Conservation (phyloP, 352 stramenopile species). For the Plasmopara halstedii region DNA sequence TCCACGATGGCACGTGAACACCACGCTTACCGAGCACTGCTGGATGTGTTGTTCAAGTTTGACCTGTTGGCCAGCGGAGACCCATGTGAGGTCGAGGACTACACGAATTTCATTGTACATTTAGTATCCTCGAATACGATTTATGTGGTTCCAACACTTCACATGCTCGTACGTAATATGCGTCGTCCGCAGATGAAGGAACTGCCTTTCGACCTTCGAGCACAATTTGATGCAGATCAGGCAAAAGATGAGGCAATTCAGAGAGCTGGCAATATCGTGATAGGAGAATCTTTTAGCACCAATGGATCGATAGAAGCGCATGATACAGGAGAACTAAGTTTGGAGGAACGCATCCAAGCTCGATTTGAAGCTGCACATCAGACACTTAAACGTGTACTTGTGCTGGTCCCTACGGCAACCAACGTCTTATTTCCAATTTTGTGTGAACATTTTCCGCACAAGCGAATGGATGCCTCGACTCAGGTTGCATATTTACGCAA, state of each 20-base stretch:
- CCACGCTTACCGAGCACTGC: slow-evolving; percentile 54
- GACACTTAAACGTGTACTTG: slow-evolving; percentile 55
- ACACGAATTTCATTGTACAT: slow-evolving; percentile 64
- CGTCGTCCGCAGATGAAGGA: slow-evolving; percentile 41
- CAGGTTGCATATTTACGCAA: slow-evolving; percentile 72
- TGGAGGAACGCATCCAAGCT: slow-evolving; percentile 48
- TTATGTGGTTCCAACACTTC: slow-evolving; percentile 70
- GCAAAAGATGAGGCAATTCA: slow-evolving; percentile 2
- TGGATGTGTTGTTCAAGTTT: slow-evolving; percentile 82
- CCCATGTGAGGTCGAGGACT: slow-evolving; percentile 51
- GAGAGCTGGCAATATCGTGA: slow-evolving; percentile 5
- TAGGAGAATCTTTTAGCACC: slow-evolving; percentile 37
- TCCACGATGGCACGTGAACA: slow-evolving; percentile 65
- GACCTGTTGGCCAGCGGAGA: slow-evolving; percentile 44
- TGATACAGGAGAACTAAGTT: slow-evolving; percentile 6
- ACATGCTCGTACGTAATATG: slow-evolving; percentile 79
- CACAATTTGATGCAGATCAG: background rate
- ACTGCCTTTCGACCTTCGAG: slow-evolving; percentile 29
- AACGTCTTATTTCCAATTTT: slow-evolving; percentile 75
- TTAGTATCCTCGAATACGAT: slow-evolving; percentile 79
- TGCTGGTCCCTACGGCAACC: slow-evolving; percentile 61
- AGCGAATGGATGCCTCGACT: slow-evolving; percentile 55
- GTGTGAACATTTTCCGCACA: slow-evolving; percentile 77
- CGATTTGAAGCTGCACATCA: slow-evolving; percentile 57
- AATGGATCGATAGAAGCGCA: slow-evolving; percentile 4